These are phyloP conservation scores for Eimeria tenella DNA, from an alignment of 169 alveolate species.

Conservation along the genomic window DNA sequence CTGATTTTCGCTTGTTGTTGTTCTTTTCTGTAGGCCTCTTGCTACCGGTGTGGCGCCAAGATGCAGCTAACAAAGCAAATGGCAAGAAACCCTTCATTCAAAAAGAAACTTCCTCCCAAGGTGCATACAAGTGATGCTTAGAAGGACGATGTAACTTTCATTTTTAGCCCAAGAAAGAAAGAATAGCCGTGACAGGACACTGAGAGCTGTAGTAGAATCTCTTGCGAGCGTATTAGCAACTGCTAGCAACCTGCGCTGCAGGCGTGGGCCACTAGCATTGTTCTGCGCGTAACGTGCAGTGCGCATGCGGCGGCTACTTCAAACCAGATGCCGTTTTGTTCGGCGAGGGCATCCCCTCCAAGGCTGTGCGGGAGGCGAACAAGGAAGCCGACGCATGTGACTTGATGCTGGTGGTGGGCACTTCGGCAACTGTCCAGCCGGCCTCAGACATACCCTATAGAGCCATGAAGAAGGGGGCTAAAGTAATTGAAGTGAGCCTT, in stretches of 20 bases:
- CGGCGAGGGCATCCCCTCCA: slow-evolving; percentile 78
- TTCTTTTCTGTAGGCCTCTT: slow-evolving; percentile 40
- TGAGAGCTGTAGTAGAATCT: too few species aligned
- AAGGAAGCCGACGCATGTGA: slow-evolving; percentile 76
- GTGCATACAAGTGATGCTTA: neutral
- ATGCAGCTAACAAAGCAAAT: slow-evolving; percentile 55
- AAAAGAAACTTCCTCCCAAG: slow-evolving; percentile 76
- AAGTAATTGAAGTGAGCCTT: slow-evolving; percentile 68
- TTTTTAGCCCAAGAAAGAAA: neutral
- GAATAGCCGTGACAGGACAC: too few species aligned
- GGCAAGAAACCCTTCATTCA: slow-evolving; percentile 41
- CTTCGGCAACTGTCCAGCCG: slow-evolving; percentile 76
- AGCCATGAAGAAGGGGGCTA: slow-evolving; percentile 71
- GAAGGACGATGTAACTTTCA: neutral
- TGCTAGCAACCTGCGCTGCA: too few species aligned
- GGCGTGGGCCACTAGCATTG: too few species aligned
- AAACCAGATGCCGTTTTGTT: slow-evolving; percentile 80
- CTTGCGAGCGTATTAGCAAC: too few species aligned
- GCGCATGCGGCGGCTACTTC: slow-evolving; percentile 73
- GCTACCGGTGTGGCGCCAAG: slow-evolving; percentile 62
- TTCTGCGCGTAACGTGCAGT: slow-evolving; percentile 27
- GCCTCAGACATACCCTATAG: slow-evolving; percentile 72
- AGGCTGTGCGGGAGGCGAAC: slow-evolving; percentile 61
- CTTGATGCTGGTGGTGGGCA: slow-evolving; percentile 79
- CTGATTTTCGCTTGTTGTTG: neutral